These are phyloP conservation scores for Nothomitra cinnamomea DNA, from an alignment of 2,329 filamentous ascomycete genomes.

Conservation along the genomic window DNA sequence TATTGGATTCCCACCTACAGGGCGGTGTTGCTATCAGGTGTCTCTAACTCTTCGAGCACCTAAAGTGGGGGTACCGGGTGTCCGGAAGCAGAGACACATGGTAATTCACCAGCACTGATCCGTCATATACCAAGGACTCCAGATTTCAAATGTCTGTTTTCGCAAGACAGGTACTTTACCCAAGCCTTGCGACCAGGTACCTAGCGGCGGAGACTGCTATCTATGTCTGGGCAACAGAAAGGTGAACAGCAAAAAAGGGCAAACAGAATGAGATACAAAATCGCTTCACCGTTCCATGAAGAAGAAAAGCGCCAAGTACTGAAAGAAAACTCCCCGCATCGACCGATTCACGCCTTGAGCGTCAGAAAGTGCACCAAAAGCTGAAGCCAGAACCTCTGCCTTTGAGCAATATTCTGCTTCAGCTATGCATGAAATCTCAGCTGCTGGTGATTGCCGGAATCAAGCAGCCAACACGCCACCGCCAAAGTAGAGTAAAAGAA, in stretches of 20 bases:
- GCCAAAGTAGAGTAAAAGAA: not conserved
- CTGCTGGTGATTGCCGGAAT: not conserved
- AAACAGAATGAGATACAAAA: not conserved
- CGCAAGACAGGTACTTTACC: not conserved
- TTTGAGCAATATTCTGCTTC: not conserved
- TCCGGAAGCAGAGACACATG: not conserved
- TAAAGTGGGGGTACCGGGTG: not conserved
- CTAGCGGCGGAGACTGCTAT: not conserved
- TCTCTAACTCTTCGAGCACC: no score
- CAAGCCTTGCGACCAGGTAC: slow-evolving; percentile 3
- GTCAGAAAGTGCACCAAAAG: not conserved
- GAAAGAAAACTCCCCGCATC: not conserved
- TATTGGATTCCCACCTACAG: no score
- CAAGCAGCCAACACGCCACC: not conserved
- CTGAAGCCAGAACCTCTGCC: not conserved
- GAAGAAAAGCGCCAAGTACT: not conserved
- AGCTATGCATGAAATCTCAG: not conserved
- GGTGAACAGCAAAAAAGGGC: not conserved
- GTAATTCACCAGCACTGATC: not conserved
- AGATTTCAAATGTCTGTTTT: slow-evolving; percentile 1
- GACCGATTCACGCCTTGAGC: not conserved
- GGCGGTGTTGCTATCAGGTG: no score
- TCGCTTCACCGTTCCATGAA: not conserved
- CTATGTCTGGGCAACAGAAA: slow-evolving; percentile 1
- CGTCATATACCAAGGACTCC: not conserved